Evolutionary conservation across 257 asterid genomes (phyloP).

Genomic region (Lycium ferocissimum): DNA sequence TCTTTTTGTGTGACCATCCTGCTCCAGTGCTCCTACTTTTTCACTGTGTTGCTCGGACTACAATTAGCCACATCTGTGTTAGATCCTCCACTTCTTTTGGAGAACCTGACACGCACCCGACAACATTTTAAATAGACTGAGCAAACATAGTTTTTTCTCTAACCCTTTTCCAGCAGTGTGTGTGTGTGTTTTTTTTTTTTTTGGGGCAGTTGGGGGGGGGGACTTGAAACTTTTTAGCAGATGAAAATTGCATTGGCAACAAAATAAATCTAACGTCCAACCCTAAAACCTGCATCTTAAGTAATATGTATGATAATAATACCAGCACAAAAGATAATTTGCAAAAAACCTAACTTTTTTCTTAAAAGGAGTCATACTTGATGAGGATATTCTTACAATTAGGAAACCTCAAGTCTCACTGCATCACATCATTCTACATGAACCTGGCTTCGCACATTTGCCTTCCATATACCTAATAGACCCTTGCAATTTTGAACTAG

Average conservation of each 20-base stretch:
- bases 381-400: constrained; percentile 11
- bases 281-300: not conserved
- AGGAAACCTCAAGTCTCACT: constrained; percentile 4
- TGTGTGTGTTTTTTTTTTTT: too few species aligned
- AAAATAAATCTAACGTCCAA: not conserved
- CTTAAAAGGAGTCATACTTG: not conserved
- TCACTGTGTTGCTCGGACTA: too few species aligned
- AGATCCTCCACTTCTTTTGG: too few species aligned
- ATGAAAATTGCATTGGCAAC: not conserved
- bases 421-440: not conserved
- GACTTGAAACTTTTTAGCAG: not conserved
- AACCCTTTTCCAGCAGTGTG: not conserved
- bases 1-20: not conserved
- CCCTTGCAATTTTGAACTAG: constrained; percentile 21
- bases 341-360: not conserved
- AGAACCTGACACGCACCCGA: too few species aligned
- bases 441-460: constrained; percentile 27
- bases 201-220: too few species aligned
- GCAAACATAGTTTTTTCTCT: not conserved
- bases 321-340: not conserved
- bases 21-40: not conserved
- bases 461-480: constrained; percentile 23
- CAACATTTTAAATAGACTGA: too few species aligned
- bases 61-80: too few species aligned
- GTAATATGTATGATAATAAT: not conserved